Evolutionary conservation across 306 rosid genomes (phyloP), one percentile per base, ranked within the genome.

Genomic region (Herpetospermum pedunculosum): DNA sequence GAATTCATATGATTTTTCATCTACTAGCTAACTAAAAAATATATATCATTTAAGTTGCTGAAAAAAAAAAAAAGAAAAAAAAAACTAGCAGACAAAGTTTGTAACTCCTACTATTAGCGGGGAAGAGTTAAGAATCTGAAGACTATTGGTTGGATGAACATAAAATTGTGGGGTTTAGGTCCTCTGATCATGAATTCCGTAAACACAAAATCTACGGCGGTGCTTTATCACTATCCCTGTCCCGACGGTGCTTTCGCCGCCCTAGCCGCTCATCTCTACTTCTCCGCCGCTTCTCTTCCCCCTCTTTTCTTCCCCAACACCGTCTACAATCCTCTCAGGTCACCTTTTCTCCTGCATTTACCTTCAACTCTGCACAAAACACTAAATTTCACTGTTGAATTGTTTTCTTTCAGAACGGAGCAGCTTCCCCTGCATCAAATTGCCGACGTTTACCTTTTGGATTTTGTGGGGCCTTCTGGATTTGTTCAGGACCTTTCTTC

Each of bases 161-260:
- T 1, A 38, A 64, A 4, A 4, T 37, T 19, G 49, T 37, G 14
- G 46, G 29, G 16, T 64, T 19, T 21, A 12, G 21, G 11, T 32
- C 6, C 47, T 35, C 26, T 34, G 15, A 19, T 35, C 35, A 57
- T 57, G 70, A 43, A 28, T 26, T 15, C 41, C 4, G 6, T 57
- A 3, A 60, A 1, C 29, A 44, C 37, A 1, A 75, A 74, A 19
- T 55, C 55, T 32, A 67, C 88, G 18, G 98, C 98, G 2, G 78
- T 93, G 73, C 85, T 93, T 0, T 91, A 93, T 70, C 98, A 91
- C 77, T 91, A 91, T 30, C 97, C 97, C 0, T 93, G 98, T 70
- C 96, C 97, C 1, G 98, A 93, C 85, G 97, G 97, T 6, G 94
- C 77, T 19, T 89, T 87, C 58, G 92, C 98, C 34, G 97, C 98